A percentile compares a stretch with the other conserved stretches of the same genome.
phyloP scores from a whole-genome alignment of 2,329 filamentous ascomycete species.

The Colletotrichum higginsianum region DNA sequence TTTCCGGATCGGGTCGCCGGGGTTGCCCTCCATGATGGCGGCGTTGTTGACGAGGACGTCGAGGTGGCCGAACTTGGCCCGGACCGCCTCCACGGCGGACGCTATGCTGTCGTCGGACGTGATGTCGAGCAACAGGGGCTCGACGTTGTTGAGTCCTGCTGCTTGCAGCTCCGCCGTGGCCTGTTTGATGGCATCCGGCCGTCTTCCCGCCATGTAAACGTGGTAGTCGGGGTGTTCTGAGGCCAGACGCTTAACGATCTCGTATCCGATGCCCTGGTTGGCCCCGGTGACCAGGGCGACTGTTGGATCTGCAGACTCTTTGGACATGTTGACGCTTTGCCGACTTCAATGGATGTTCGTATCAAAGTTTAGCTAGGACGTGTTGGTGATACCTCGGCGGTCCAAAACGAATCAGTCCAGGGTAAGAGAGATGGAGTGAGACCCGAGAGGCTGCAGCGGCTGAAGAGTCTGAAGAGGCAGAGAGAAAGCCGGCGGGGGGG shows the following conservation, averaged over 20 bases:
- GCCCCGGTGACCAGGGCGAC: constrained; percentile 36
- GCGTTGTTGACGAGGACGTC: constrained; percentile 75
- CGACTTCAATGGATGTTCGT: no score
- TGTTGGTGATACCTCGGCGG: neutral
- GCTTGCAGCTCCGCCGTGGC: constrained; percentile 21
- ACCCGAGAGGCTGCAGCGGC: no score
- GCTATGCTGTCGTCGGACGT: constrained; percentile 60
- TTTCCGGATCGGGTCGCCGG: constrained; percentile 65
- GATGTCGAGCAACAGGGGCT: constrained; percentile 66
- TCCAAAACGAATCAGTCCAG: neutral
- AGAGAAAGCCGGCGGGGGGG: no score
- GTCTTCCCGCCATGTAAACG: constrained; percentile 30
- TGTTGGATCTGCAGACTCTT: neutral
- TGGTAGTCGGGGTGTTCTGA: constrained; percentile 29
- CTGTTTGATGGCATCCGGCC: constrained; percentile 31
- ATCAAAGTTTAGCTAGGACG: neutral
- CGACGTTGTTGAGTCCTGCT: constrained; percentile 22
- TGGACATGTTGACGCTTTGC: constrained; percentile 10
- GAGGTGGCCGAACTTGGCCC: constrained; percentile 66
- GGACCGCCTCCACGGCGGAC: constrained; percentile 53
- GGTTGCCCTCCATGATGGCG: constrained; percentile 68
- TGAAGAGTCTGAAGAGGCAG: no score
- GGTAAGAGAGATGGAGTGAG: no score
- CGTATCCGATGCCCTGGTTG: constrained; percentile 41
- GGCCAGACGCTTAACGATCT: constrained; percentile 30